phyloP scores from a whole-genome alignment of 495 filamentous ascomycete species.

The Podospora conica region DNA sequence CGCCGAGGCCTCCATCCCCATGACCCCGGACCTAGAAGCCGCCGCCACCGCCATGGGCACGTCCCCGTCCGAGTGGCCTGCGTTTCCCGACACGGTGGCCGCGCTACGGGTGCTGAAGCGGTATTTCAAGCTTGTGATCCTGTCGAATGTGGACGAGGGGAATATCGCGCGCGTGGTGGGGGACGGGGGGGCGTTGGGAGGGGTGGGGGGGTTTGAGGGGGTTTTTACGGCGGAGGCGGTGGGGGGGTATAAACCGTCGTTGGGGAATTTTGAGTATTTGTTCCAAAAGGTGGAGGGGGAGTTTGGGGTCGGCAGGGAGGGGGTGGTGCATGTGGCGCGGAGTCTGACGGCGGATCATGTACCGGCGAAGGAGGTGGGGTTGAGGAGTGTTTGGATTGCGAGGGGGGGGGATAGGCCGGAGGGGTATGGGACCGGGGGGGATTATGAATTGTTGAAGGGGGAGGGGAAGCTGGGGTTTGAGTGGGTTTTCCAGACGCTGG shows the following conservation, averaged over 20 bases:
- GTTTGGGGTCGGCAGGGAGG: slow-evolving; percentile 48
- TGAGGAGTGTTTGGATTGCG: slow-evolving; percentile 67
- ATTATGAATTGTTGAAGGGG: slow-evolving; percentile 31
- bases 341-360: slow-evolving; percentile 67
- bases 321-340: slow-evolving; percentile 63
- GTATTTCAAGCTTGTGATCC: slow-evolving; percentile 62
- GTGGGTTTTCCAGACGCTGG: slow-evolving; percentile 55
- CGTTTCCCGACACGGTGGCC: slow-evolving; percentile 59
- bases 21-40: slow-evolving; percentile 24
- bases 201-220: slow-evolving; percentile 50
- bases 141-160: slow-evolving; percentile 64
- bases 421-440: slow-evolving; percentile 40
- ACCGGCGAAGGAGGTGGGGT: slow-evolving; percentile 55
- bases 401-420: slow-evolving; percentile 43
- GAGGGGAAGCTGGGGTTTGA: slow-evolving; percentile 39
- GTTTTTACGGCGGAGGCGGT: slow-evolving; percentile 71
- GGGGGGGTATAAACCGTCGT: slow-evolving; percentile 66
- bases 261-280: slow-evolving; percentile 64
- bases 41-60: slow-evolving; percentile 47
- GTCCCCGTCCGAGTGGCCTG: too few relatives aligned
- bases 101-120: slow-evolving; percentile 48
- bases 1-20: slow-evolving; percentile 32
- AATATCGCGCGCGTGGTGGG: slow-evolving; percentile 52
- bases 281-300: slow-evolving; percentile 46
- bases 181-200: slow-evolving; percentile 31